These are phyloP conservation scores for Mycosphaerella sp. DNA, from an alignment of 2,329 filamentous ascomycete genomes.

Conservation along the genomic window DNA sequence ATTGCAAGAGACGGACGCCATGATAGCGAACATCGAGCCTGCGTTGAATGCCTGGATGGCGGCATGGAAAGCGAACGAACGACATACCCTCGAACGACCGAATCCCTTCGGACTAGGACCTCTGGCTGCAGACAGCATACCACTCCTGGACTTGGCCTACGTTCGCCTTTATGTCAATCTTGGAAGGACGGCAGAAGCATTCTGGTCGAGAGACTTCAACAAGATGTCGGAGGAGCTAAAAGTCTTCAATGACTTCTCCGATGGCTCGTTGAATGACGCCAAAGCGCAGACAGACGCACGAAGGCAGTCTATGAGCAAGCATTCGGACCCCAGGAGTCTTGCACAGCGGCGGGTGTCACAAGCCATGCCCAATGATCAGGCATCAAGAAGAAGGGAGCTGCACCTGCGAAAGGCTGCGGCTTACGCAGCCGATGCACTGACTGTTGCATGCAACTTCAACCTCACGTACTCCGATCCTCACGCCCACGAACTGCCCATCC, in stretches of 20 bases:
- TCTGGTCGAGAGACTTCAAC: constrained; percentile 92
- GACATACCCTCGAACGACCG: constrained; percentile 75
- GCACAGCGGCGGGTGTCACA: constrained; percentile 31
- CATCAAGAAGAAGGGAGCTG: constrained; percentile 65
- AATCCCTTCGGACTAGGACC: constrained; percentile 78
- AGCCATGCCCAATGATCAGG: constrained; percentile 18
- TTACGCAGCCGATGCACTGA: constrained; percentile 85
- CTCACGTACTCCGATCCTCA: constrained; percentile 79
- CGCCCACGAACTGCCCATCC: constrained; percentile 78
- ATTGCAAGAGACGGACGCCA: constrained; percentile 83
- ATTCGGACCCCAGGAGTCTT: constrained; percentile 15
- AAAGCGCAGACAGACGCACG: constrained; percentile 5
- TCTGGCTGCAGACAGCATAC: constrained; percentile 83
- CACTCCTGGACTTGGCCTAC: constrained; percentile 84
- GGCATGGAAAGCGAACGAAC: constrained; percentile 81
- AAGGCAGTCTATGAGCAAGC: constrained; percentile 8
- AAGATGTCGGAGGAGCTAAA: constrained; percentile 84
- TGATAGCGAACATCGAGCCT: constrained; percentile 92
- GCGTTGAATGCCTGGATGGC: constrained; percentile 90
- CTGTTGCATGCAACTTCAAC: constrained; percentile 79
- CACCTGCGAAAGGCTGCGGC: constrained; percentile 91
- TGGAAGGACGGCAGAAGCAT: constrained; percentile 83
- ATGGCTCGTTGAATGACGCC: constrained; percentile 3
- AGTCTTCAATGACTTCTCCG: constrained; percentile 58
- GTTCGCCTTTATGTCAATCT: constrained; percentile 89